Conservation (phyloP, 331 rosid species). For the Quercus phellos region DNA sequence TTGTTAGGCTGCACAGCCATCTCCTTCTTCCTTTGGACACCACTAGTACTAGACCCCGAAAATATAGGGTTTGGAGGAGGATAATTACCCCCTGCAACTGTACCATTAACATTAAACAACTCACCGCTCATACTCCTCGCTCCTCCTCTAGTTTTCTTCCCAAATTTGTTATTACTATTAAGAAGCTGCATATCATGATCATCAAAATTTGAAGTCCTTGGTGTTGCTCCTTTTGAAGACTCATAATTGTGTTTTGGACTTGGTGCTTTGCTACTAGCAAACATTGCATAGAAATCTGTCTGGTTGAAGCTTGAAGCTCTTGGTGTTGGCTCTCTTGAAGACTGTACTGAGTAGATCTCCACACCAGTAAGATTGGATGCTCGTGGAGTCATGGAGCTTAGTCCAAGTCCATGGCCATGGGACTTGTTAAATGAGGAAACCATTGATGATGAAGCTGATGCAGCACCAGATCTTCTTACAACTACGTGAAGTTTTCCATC, state of each 20-base stretch:
- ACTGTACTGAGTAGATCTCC: constrained; percentile 89
- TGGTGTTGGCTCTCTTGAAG: constrained; percentile 91
- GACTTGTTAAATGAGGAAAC: constrained; percentile 82
- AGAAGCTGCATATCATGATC: constrained; percentile 22
- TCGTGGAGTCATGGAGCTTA: constrained; percentile 68
- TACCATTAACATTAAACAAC: constrained; percentile 35
- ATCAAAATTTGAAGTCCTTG: constrained; percentile 66
- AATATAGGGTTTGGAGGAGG: constrained; percentile 89
- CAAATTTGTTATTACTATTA: constrained; percentile 18
- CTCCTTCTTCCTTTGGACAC: constrained; percentile 58
- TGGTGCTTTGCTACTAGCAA: constrained; percentile 76
- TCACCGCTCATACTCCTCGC: constrained; percentile 79
- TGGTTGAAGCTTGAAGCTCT: constrained; percentile 92
- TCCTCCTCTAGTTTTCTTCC: constrained; percentile 43
- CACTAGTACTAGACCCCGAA: constrained; percentile 51
- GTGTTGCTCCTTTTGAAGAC: constrained; percentile 73
- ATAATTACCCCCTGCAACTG: constrained; percentile 11
- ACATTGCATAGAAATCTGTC: constrained; percentile 82
- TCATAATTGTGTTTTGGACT: constrained; percentile 84
- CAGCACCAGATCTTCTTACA: constrained; percentile 38
- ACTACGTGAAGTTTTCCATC: constrained; percentile 89
- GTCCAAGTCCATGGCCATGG: constrained; percentile 22
- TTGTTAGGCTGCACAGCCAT: constrained; percentile 35
- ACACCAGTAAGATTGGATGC: constrained; percentile 90
- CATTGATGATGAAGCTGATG: constrained; percentile 62